phyloP scores from a whole-genome alignment of 2,329 filamentous ascomycete species.

The Rhinocladiella mackenziei region DNA sequence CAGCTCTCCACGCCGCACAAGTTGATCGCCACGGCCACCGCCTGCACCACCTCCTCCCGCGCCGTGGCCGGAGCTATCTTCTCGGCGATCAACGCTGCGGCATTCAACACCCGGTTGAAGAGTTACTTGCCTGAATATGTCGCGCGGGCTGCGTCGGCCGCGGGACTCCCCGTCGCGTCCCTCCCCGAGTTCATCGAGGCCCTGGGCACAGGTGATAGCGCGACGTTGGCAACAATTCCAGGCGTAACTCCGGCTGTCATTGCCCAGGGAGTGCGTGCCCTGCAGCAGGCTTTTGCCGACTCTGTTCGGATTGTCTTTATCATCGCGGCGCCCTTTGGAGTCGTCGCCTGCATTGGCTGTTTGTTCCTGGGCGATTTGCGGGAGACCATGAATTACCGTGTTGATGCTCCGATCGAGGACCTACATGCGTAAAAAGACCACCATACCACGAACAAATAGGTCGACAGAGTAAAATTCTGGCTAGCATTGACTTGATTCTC shows the following conservation, averaged over 20 bases:
- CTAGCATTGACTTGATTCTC: too few species aligned
- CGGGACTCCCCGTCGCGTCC: conserved; percentile 17
- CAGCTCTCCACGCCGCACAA: conserved; percentile 25
- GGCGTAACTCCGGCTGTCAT: conserved; percentile 12
- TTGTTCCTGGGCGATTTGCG: conserved; percentile 18
- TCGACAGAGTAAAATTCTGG: too few species aligned
- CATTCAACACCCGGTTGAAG: conserved; percentile 13
- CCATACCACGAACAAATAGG: too few species aligned
- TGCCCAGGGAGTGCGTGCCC: not conserved
- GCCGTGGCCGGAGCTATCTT: conserved; percentile 23
- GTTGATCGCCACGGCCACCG: conserved; percentile 25
- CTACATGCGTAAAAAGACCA: conserved; percentile 14
- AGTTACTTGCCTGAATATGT: conserved; percentile 19
- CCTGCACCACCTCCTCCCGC: conserved; percentile 22
- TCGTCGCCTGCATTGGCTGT: conserved; percentile 13
- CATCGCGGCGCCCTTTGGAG: conserved; percentile 14
- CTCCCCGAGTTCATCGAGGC: conserved; percentile 18
- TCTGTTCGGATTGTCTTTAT: conserved; percentile 18
- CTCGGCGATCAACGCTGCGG: conserved; percentile 23
- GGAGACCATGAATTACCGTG: conserved; percentile 20
- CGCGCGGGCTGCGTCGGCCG: conserved; percentile 9
- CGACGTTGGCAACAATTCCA: conserved; percentile 6
- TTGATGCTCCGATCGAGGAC: conserved; percentile 20
- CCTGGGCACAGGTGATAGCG: conserved; percentile 17
- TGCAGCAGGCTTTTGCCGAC: conserved; percentile 21